phyloP scores from a whole-genome alignment of 1,284 basidiomycete species.

The Tilletiopsis washingtonensis region DNA sequence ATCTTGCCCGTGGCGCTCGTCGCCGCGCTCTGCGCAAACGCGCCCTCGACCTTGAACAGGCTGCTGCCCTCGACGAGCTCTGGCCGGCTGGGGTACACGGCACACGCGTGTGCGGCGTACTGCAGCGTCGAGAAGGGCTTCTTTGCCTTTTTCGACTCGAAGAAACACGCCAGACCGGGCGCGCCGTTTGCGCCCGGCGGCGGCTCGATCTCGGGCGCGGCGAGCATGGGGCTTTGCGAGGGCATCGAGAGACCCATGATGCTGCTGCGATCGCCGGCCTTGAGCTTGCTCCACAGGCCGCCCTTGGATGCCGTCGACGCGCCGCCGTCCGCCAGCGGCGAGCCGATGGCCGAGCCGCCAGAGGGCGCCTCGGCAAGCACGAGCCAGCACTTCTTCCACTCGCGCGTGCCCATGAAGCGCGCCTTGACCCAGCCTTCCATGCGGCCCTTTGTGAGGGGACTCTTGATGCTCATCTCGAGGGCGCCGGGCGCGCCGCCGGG shows the following conservation, averaged over 20 bases:
- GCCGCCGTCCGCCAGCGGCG: slow-evolving; percentile 1
- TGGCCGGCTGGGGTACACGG: slow-evolving; percentile 43
- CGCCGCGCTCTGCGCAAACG: slow-evolving; percentile 26
- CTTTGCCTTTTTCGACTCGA: slow-evolving; percentile 41
- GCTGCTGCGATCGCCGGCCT: slow-evolving; percentile 6
- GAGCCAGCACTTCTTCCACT: slow-evolving; percentile 92
- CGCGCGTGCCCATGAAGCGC: slow-evolving; percentile 84
- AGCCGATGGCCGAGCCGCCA: background rate
- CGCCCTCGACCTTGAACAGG: slow-evolving; percentile 45
- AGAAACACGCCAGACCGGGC: slow-evolving; percentile 39
- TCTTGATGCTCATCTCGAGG: slow-evolving; percentile 26
- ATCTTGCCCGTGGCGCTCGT: slow-evolving; percentile 57
- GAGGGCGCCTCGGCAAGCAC: slow-evolving; percentile 52
- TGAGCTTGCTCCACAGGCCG: slow-evolving; percentile 7
- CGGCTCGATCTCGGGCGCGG: slow-evolving; percentile 25
- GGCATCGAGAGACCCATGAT: slow-evolving; percentile 4
- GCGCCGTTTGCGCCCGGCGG: slow-evolving; percentile 37
- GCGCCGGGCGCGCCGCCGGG: slow-evolving; percentile 9
- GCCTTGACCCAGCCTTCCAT: slow-evolving; percentile 90
- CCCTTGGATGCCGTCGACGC: slow-evolving; percentile 4
- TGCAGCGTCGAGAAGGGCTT: slow-evolving; percentile 41
- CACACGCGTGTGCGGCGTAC: slow-evolving; percentile 40
- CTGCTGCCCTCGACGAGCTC: slow-evolving; percentile 44
- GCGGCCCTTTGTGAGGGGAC: slow-evolving; percentile 54
- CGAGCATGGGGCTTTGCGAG: slow-evolving; percentile 2